phyloP scores from a whole-genome alignment of 1,284 basidiomycete species.

The Irpex sp. region DNA sequence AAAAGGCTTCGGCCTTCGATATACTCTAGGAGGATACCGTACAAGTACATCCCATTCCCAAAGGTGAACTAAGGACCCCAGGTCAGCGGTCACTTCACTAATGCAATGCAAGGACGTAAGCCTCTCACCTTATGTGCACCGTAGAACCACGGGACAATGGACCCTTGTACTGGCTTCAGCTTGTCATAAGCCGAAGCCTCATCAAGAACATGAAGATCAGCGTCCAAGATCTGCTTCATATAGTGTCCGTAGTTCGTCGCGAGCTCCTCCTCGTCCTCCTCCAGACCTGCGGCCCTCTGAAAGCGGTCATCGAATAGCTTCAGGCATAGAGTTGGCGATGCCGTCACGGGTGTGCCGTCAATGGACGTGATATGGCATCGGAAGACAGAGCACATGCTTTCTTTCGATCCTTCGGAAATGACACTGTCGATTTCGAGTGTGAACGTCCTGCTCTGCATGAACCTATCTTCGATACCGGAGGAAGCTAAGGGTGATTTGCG shows the following conservation, averaged over 20 bases:
- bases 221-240: not conserved
- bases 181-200: constrained; percentile 5
- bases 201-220: constrained; percentile 1
- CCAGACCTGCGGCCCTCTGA: not conserved
- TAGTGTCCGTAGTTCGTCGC: not conserved
- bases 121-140: constrained; percentile 3
- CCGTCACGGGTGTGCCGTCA: not conserved
- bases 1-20: not conserved
- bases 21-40: constrained; percentile 3
- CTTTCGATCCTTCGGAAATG: not conserved
- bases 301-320: constrained; percentile 7
- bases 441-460: constrained; percentile 5
- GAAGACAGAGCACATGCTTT: not conserved
- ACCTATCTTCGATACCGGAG: not conserved
- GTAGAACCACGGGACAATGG: constrained; percentile 6
- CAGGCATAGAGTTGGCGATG: not conserved
- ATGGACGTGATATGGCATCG: not conserved
- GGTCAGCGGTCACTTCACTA: not conserved
- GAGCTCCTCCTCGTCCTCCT: not conserved
- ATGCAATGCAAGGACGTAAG: not conserved
- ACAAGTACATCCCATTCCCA: not conserved
- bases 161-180: constrained; percentile 1
- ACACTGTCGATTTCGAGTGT: not conserved
- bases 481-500: not conserved
- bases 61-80: not conserved